Evolutionary conservation across 768 basidiomycete genomes (phyloP), one percentile per base, ranked within the genome.

Genomic region (Myochromella boudieri): DNA sequence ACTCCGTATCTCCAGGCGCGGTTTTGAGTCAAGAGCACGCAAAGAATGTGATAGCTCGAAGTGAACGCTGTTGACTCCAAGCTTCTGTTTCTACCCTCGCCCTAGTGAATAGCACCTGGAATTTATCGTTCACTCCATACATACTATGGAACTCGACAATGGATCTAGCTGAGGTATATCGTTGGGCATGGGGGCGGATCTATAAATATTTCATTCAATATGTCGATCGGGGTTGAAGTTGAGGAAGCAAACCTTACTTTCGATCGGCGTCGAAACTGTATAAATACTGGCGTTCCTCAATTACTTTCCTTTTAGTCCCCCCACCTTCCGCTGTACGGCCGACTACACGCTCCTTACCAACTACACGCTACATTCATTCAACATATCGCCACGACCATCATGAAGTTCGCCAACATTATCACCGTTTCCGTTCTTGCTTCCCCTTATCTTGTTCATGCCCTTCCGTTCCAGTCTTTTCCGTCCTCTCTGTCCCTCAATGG

Each of bases 351-450:
- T 44, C 32, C 4, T 44, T 44, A 34, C 21, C 32, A n/a, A 8
- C 15, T 18, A 36, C 28, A 42, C 25, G 18, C 37, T 36, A 15
- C 33, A n/a, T 29, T 42, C 46, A 48, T 24, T 48, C 46, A 7
- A 41, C 48, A 28, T 22, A 7, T 6, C 15, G 6, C 11, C n/a
- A 9, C 37, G n/a, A 18, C 36, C 25, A 45, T 37, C 28, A 53
- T 53, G 52, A 53, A 46, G 18, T 42, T 42, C 26, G 18, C 42
- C 6, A 27, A 7, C 44, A 20, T 40, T 26, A 21, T 38, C 33
- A 11, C 47, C 20, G 24, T 45, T 29, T 39, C 40, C 28, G 21
- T 46, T 4, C 20, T 37, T 17, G 43, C 29, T 17, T 36, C 46
- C 10, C 29, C 52, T 22, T 37, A 18, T 22, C 38, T 53, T 15